These are phyloP conservation scores for Chenopodium suecicum DNA, from an alignment of 148 eudicot genomes.

Conservation along the genomic window DNA sequence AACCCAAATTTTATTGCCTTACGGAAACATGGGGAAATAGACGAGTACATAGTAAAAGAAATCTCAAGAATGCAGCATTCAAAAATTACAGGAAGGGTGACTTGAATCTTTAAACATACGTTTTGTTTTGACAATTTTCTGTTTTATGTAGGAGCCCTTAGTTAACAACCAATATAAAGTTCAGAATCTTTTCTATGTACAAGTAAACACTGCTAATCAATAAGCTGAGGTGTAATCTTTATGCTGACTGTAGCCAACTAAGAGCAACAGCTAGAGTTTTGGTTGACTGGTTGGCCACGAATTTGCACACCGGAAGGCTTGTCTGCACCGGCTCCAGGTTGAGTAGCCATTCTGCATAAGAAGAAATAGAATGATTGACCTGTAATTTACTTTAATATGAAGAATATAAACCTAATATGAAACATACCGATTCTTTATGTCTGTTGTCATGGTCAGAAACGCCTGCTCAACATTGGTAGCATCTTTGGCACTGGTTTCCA, in stretches of 20 bases:
- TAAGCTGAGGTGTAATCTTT: neutral
- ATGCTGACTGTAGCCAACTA: slow-evolving; percentile 2
- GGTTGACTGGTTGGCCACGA: slow-evolving; percentile 36
- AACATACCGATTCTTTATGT: slow-evolving; percentile 38
- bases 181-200: slow-evolving; percentile 12
- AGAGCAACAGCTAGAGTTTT: slow-evolving; percentile 38
- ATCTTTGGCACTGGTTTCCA: slow-evolving; percentile 53
- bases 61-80: neutral
- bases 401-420: neutral
- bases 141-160: neutral
- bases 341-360: slow-evolving; percentile 39
- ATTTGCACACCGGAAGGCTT: slow-evolving; percentile 32
- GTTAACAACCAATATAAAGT: neutral
- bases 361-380: neutral
- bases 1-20: neutral
- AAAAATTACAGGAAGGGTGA: neutral
- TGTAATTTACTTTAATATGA: neutral
- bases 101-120: neutral
- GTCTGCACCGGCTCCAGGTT: slow-evolving; percentile 27
- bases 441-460: slow-evolving; percentile 44
- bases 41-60: neutral
- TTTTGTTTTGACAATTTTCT: neutral
- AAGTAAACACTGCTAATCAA: neutral
- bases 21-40: neutral
- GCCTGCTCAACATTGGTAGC: slow-evolving; percentile 49